phyloP scores from a whole-genome alignment of 179 eudicot species.

The Beta macrorhiza region DNA sequence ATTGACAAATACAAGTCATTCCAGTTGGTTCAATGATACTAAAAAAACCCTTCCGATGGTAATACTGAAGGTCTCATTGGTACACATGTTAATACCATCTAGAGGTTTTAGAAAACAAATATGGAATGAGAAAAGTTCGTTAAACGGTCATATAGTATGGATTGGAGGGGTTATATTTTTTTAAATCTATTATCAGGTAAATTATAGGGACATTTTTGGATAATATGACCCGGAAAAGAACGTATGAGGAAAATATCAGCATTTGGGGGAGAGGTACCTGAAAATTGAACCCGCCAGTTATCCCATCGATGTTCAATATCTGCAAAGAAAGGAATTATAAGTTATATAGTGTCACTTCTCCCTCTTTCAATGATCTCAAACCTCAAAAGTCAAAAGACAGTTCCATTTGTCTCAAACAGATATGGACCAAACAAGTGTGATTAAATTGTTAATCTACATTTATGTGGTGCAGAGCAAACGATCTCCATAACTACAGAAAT shows the following conservation, averaged over 20 bases:
- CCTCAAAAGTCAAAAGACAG: background rate
- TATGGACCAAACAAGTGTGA: background rate
- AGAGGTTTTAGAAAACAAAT: too few relatives aligned
- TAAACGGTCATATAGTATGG: too few relatives aligned
- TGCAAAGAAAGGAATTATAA: slow-evolving; percentile 32
- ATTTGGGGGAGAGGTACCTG: slow-evolving; percentile 49
- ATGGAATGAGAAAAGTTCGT: too few relatives aligned
- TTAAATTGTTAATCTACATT: background rate
- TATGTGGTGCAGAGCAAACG: background rate
- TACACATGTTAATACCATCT: too few relatives aligned
- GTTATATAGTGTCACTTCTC: background rate
- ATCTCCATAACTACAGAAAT: background rate
- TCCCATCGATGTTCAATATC: slow-evolving; percentile 89
- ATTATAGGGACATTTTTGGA: background rate
- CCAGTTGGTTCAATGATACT: too few relatives aligned
- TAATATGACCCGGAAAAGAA: background rate
- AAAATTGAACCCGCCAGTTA: slow-evolving; percentile 94
- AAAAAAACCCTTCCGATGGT: too few relatives aligned
- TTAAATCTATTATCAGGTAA: background rate
- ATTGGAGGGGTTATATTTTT: background rate
- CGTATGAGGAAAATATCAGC: background rate
- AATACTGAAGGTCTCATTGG: too few relatives aligned
- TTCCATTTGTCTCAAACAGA: background rate
- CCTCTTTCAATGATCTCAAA: background rate
- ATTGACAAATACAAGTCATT: background rate